Conservation (phyloP, 2,329 filamentous ascomycete genomes). For the Septoria petroselini region DNA sequence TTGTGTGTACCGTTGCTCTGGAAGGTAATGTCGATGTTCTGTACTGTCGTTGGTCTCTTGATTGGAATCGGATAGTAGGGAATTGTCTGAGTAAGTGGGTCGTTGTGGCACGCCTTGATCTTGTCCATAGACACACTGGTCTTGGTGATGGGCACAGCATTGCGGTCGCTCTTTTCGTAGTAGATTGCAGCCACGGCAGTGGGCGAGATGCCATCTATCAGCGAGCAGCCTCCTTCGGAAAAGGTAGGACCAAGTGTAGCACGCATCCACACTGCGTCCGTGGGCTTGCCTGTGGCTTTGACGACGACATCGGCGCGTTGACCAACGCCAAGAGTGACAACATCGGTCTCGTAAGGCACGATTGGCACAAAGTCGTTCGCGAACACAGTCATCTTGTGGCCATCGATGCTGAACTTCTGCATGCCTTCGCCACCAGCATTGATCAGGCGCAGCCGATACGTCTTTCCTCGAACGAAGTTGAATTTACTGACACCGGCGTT, state of each 20-base stretch:
- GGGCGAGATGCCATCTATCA: slow-evolving; percentile 41
- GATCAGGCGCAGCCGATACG: slow-evolving; percentile 44
- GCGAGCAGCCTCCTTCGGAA: slow-evolving; percentile 37
- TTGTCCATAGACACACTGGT: slow-evolving; percentile 48
- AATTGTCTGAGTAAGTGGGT: slow-evolving; percentile 52
- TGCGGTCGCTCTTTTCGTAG: slow-evolving; percentile 58
- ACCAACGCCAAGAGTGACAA: slow-evolving; percentile 56
- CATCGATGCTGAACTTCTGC: slow-evolving; percentile 50
- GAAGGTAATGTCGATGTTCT: slow-evolving; percentile 49
- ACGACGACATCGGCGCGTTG: slow-evolving; percentile 52
- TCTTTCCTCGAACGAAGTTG: slow-evolving; percentile 42
- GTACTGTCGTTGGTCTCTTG: slow-evolving; percentile 44
- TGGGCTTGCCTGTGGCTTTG: slow-evolving; percentile 34
- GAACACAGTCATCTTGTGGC: slow-evolving; percentile 44
- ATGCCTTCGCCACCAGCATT: slow-evolving; percentile 45
- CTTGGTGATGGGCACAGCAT: slow-evolving; percentile 41
- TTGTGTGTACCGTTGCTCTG: slow-evolving; percentile 48
- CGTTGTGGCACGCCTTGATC: slow-evolving; percentile 54
- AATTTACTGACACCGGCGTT: slow-evolving; percentile 38
- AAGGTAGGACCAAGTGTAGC: slow-evolving; percentile 59
- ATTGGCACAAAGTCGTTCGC: slow-evolving; percentile 45
- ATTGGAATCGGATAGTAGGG: slow-evolving; percentile 54
- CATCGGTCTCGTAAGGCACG: slow-evolving; percentile 41
- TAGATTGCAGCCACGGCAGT: slow-evolving; percentile 61
- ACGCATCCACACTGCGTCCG: slow-evolving; percentile 41